Evolutionary conservation across 1,284 basidiomycete genomes (phyloP).

Genomic region (Puccinia coronata): DNA sequence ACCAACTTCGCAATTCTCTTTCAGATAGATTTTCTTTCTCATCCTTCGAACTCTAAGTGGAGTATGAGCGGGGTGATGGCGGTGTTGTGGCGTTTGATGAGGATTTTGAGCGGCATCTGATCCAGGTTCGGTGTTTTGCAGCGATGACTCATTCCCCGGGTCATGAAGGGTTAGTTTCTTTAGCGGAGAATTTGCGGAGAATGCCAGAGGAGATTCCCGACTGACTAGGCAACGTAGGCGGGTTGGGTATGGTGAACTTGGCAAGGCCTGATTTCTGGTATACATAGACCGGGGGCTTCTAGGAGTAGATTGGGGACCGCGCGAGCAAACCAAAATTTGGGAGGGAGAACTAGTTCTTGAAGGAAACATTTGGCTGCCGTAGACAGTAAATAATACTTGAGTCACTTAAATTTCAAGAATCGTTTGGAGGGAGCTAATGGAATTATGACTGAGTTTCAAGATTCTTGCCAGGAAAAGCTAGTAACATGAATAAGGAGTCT

Average conservation of each 20-base stretch:
- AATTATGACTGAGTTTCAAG: too few species aligned
- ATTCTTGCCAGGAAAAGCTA: too few species aligned
- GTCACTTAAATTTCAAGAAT: too few species aligned
- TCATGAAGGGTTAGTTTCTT: not conserved
- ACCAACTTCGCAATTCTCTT: not conserved
- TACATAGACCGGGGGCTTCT: too few species aligned
- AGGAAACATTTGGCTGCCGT: too few species aligned
- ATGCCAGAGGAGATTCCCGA: not conserved
- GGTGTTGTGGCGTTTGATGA: not conserved
- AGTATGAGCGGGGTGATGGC: slow-evolving; percentile 1
- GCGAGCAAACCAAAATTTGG: too few species aligned
- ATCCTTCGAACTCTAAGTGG: slow-evolving; percentile 4
- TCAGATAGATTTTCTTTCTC: not conserved
- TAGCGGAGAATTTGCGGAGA: not conserved
- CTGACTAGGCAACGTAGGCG: not conserved
- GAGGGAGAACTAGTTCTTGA: too few species aligned
- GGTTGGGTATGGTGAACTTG: not conserved
- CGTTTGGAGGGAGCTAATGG: too few species aligned
- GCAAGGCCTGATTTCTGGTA: not conserved
- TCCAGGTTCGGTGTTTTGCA: not conserved
- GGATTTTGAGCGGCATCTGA: not conserved
- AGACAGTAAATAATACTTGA: too few species aligned
- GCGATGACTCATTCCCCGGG: not conserved
- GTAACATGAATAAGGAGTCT: too few species aligned
- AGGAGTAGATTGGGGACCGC: too few species aligned